Percentiles rank a stretch among this genome's conserved stretches.
phyloP scores from a whole-genome alignment of 257 asterid species.

The Apocynum venetum region DNA sequence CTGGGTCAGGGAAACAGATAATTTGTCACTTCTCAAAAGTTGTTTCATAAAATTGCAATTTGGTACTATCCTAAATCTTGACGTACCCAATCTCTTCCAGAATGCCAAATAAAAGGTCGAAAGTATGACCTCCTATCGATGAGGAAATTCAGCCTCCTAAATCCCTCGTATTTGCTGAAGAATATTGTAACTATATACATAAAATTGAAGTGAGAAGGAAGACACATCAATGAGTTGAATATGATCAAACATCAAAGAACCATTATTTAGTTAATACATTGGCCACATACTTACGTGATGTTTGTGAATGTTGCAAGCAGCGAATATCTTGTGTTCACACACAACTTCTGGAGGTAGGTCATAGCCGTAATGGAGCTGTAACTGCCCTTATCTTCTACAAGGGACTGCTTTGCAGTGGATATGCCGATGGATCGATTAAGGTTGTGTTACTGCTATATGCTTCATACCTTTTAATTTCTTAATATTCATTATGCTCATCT shows the following conservation, averaged over 20 bases:
- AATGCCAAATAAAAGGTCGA: too few relatives aligned
- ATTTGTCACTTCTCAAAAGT: too few relatives aligned
- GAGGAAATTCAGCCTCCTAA: neutral
- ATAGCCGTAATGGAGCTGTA: constrained; percentile 61
- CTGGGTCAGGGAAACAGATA: neutral
- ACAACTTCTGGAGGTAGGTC: constrained; percentile 67
- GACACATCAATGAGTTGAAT: neutral
- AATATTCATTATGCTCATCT: neutral
- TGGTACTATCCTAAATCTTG: too few relatives aligned
- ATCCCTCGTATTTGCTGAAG: neutral
- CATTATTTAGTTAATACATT: neutral
- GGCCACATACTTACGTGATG: neutral
- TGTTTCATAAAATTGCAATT: too few relatives aligned
- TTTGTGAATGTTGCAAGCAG: constrained; percentile 39
- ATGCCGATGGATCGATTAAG: constrained; percentile 87
- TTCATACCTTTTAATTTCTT: constrained; percentile 7
- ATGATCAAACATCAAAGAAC: neutral
- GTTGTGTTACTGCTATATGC: constrained; percentile 27
- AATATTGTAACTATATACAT: neutral
- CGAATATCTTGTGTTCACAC: constrained; percentile 93
- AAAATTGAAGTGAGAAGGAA: neutral
- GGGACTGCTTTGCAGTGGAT: constrained; percentile 75
- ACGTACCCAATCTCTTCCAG: too few relatives aligned
- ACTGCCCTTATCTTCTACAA: constrained; percentile 77
- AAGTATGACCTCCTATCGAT: too few relatives aligned